phyloP scores from a whole-genome alignment of 345 rosid genomes.

The Iberis pinnata region DNA sequence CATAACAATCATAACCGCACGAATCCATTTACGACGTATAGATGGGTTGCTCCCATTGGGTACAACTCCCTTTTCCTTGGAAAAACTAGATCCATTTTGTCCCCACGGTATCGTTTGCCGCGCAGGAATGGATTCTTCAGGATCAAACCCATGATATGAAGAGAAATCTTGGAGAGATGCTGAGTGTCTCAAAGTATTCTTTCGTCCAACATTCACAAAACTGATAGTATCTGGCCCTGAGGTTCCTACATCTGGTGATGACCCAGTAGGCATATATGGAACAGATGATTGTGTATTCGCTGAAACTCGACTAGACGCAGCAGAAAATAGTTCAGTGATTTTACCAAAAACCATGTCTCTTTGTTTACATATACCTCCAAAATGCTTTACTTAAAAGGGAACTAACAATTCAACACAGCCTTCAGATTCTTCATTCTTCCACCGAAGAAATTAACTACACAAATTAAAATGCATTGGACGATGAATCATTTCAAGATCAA shows the following conservation, averaged over 20 bases:
- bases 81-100: slow-evolving; percentile 60
- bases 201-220: slow-evolving; percentile 37
- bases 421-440: background rate
- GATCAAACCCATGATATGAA: slow-evolving; percentile 43
- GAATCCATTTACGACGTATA: slow-evolving; percentile 53
- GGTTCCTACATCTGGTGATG: slow-evolving; percentile 36
- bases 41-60: slow-evolving; percentile 38
- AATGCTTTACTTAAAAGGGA: slow-evolving; percentile 7
- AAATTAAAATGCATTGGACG: slow-evolving; percentile 1
- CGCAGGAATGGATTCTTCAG: slow-evolving; percentile 42
- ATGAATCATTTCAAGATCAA: slow-evolving; percentile 10
- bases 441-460: background rate
- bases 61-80: slow-evolving; percentile 63
- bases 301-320: slow-evolving; percentile 33
- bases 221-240: slow-evolving; percentile 30
- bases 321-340: slow-evolving; percentile 41
- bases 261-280: slow-evolving; percentile 44
- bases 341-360: slow-evolving; percentile 58
- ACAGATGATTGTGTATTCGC: slow-evolving; percentile 37
- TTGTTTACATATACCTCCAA: slow-evolving; percentile 24
- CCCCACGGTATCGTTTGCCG: slow-evolving; percentile 32
- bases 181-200: slow-evolving; percentile 58
- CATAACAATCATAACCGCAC: slow-evolving; percentile 39
- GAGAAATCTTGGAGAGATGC: slow-evolving; percentile 91
- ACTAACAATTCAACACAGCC: slow-evolving; percentile 11